These are phyloP conservation scores for Penicillium steckii DNA, from an alignment of 495 filamentous ascomycete genomes.

Conservation along the genomic window DNA sequence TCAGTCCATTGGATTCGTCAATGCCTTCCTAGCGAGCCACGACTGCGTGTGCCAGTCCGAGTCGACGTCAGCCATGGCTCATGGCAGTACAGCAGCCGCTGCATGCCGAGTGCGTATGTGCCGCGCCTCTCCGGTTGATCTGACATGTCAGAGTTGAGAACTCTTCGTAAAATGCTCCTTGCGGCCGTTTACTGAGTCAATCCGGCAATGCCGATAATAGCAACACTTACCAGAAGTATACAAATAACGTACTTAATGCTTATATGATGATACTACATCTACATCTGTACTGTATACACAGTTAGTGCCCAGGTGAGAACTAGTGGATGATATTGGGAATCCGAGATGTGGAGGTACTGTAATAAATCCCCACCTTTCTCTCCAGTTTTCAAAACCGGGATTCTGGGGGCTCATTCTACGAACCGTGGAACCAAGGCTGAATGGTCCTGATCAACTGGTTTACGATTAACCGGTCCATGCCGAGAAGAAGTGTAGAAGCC, in stretches of 20 bases:
- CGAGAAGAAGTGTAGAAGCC: neutral
- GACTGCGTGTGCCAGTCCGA: neutral
- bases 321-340: too few species aligned
- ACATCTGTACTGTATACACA: too few species aligned
- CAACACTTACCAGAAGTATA: too few species aligned
- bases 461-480: neutral
- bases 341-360: too few species aligned
- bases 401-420: neutral
- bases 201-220: too few species aligned
- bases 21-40: neutral
- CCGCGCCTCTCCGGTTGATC: neutral
- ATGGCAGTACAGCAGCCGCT: neutral
- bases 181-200: too few species aligned
- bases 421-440: neutral
- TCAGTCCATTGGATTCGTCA: neutral
- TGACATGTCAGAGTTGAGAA: neutral
- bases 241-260: too few species aligned
- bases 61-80: neutral
- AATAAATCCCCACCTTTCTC: too few species aligned
- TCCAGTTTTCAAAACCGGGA: neutral
- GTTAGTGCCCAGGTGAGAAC: too few species aligned
- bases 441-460: too few species aligned
- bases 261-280: too few species aligned
- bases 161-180: too few species aligned
- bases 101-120: neutral